A percentile compares a stretch with the other conserved stretches of the same genome.
These are phyloP conservation scores for Colletotrichum agaves DNA, from an alignment of 2,329 filamentous ascomycete genomes.

Conservation along the genomic window DNA sequence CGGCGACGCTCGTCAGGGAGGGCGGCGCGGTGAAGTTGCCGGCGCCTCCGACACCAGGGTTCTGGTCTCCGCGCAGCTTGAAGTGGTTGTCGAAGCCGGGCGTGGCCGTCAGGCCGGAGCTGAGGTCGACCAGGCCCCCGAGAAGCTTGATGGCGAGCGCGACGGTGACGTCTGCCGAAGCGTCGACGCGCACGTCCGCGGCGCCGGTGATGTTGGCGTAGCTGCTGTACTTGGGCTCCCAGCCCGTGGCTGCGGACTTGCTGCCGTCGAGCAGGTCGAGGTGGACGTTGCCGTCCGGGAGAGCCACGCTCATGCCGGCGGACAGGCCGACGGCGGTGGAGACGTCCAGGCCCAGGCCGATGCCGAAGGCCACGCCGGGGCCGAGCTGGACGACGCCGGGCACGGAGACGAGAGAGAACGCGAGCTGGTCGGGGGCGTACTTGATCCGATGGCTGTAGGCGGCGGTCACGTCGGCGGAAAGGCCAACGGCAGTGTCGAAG, in stretches of 20 bases:
- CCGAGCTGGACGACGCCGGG: slow-evolving; percentile 53
- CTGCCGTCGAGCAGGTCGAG: slow-evolving; percentile 48
- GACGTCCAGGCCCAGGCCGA: slow-evolving; percentile 51
- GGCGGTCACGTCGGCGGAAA: slow-evolving; percentile 49
- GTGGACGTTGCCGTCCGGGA: slow-evolving; percentile 51
- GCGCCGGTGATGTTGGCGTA: slow-evolving; percentile 47
- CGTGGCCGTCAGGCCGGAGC: slow-evolving; percentile 49
- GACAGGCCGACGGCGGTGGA: slow-evolving; percentile 46
- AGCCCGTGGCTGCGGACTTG: slow-evolving; percentile 46
- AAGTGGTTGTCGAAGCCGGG: slow-evolving; percentile 52
- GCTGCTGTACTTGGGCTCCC: slow-evolving; percentile 50
- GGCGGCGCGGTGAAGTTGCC: slow-evolving; percentile 29
- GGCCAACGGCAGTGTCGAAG: slow-evolving; percentile 48
- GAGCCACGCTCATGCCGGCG: slow-evolving; percentile 45
- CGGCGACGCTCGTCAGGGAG: slow-evolving; percentile 19
- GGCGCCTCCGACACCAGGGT: slow-evolving; percentile 35
- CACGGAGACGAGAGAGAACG: slow-evolving; percentile 51
- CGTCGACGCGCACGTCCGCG: slow-evolving; percentile 46
- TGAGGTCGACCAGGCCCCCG: slow-evolving; percentile 49
- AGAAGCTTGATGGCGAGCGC: slow-evolving; percentile 51
- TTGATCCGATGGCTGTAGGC: slow-evolving; percentile 47
- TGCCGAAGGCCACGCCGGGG: slow-evolving; percentile 49
- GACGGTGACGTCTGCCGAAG: slow-evolving; percentile 50
- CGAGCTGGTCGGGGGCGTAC: slow-evolving; percentile 50
- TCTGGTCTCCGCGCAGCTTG: slow-evolving; percentile 43